phyloP scores from a whole-genome alignment of 1,139 yeast genomes.

The Pichia sp. region DNA sequence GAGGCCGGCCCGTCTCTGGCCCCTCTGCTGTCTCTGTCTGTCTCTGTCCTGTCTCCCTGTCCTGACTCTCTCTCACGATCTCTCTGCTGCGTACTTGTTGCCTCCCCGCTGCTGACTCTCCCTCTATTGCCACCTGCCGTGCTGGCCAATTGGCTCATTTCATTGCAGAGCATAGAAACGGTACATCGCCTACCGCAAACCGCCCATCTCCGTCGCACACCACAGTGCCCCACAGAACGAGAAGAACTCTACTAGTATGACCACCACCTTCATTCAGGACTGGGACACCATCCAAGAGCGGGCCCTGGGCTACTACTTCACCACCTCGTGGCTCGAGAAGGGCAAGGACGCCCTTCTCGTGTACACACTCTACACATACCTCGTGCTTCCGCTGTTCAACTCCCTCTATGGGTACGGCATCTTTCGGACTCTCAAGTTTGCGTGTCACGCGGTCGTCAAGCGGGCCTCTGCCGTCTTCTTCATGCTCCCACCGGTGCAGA shows the following conservation, averaged over 20 bases:
- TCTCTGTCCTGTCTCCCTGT: too few relatives aligned
- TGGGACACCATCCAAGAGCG: background rate
- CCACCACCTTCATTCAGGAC: background rate
- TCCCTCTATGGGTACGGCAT: constrained; percentile 26
- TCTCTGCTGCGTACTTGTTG: too few relatives aligned
- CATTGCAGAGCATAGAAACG: too few relatives aligned
- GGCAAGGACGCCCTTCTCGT: constrained; percentile 10
- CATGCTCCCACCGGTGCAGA: constrained; percentile 49
- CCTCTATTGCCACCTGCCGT: too few relatives aligned
- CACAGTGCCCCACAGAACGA: too few relatives aligned
- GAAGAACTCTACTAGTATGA: too few relatives aligned
- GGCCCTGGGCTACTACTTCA: constrained; percentile 1
- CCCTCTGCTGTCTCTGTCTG: too few relatives aligned
- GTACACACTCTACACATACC: constrained; percentile 2
- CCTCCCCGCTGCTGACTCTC: too few relatives aligned
- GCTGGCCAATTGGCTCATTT: too few relatives aligned
- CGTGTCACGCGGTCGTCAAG: constrained; percentile 9
- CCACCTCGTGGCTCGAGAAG: constrained; percentile 2
- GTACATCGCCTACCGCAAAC: too few relatives aligned
- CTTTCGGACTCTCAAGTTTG: constrained; percentile 8
- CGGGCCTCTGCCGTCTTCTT: constrained; percentile 32
- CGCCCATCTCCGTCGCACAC: too few relatives aligned
- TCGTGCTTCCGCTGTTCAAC: constrained; percentile 6
- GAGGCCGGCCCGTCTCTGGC: background rate
- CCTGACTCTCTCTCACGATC: too few relatives aligned